A percentile compares a stretch with the other conserved stretches of the same genome.
Conservation (phyloP, 441 rosid species). For the Arabidopsis lyrata region DNA sequence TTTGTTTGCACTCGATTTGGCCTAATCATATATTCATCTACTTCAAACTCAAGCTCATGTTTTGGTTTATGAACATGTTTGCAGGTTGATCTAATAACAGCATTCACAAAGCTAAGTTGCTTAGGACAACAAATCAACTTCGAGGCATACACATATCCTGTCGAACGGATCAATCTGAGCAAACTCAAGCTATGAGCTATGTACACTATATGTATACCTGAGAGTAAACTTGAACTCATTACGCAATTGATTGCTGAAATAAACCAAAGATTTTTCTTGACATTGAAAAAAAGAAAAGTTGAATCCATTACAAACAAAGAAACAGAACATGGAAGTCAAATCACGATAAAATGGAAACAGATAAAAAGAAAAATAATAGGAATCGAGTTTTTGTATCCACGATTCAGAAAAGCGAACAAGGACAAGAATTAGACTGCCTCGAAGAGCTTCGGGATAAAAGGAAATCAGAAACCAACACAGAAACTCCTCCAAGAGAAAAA, state of each 20-base stretch:
- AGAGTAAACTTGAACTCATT: constrained; percentile 7
- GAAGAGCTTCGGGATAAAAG: constrained; percentile 13
- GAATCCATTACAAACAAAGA: constrained; percentile 32
- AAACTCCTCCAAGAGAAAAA: constrained; percentile 38
- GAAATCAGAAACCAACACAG: constrained; percentile 28
- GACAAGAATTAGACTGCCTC: constrained; percentile 34
- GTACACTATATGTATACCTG: constrained; percentile 7
- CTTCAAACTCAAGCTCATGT: not conserved
- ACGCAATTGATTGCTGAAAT: not conserved
- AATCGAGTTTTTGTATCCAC: constrained; percentile 15
- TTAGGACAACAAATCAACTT: constrained; percentile 88
- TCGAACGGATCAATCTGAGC: constrained; percentile 62
- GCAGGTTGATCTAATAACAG: constrained; percentile 92
- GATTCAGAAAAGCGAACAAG: constrained; percentile 25
- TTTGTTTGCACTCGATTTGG: constrained; percentile 26
- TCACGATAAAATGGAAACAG: not conserved
- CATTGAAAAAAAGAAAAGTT: constrained; percentile 16
- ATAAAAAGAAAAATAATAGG: constrained; percentile 22
- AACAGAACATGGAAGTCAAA: constrained; percentile 1
- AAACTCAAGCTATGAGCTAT: constrained; percentile 67
- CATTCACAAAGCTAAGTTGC: constrained; percentile 76
- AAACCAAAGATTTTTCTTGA: constrained; percentile 15
- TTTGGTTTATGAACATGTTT: constrained; percentile 3
- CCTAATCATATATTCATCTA: not conserved
- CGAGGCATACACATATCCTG: constrained; percentile 85